These are phyloP conservation scores for Theileria luwenshuni DNA, from an alignment of 169 alveolate species.

Conservation along the genomic window DNA sequence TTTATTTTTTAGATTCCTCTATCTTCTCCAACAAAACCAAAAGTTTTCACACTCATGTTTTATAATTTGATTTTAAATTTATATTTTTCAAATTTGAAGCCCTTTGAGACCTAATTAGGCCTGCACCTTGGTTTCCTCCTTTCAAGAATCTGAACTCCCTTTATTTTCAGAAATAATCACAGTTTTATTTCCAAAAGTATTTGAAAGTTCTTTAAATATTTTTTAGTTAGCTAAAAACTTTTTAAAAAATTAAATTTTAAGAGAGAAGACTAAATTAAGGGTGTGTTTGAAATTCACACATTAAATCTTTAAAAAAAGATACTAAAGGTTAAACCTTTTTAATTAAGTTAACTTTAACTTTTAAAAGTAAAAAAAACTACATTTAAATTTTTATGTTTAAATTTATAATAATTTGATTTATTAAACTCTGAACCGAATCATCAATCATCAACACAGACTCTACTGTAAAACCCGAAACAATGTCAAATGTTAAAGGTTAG, in stretches of 20 bases:
- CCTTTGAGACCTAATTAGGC: neutral
- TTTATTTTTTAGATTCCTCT: neutral
- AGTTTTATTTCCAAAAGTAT: no score
- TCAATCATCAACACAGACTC: neutral
- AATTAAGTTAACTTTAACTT: no score
- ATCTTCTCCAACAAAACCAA: neutral
- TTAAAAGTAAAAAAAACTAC: no score
- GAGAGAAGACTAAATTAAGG: no score
- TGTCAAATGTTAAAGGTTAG: neutral
- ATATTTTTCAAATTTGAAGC: neutral
- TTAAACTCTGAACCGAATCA: neutral
- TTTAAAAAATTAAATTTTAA: no score
- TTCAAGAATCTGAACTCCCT: neutral
- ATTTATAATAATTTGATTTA: neutral
- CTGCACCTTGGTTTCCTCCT: constrained; percentile 11
- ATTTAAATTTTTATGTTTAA: neutral
- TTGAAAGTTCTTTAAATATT: no score
- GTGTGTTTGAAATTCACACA: no score
- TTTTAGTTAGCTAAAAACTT: no score
- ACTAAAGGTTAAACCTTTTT: no score
- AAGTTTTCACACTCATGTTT: neutral
- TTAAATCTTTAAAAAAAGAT: no score
- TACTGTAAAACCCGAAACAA: neutral
- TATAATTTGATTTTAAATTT: neutral
- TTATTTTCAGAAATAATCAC: no score